Base-by-base conservation (phyloP, 176 grass and related monocot genomes). In the Elymus sibiricus region DNA sequence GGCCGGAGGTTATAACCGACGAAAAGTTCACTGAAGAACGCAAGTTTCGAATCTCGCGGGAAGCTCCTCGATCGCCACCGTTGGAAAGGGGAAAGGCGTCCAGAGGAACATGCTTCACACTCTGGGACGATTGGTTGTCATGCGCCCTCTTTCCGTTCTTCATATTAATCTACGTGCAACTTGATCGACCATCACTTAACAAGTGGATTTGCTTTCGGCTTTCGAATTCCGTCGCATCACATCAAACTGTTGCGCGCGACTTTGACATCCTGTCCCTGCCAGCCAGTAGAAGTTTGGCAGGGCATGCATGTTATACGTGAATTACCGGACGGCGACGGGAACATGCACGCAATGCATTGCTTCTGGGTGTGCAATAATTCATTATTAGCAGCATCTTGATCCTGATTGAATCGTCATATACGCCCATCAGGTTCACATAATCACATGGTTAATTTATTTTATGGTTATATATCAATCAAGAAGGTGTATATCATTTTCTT, bases 1-100 rank as follows among this genome's bases (percentile, higher is more conserved):
- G 11, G 42, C 8, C 15, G 4, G 44, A 69, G 21, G 68, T 70
- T 70, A 70, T 29, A 51, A 42, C 39, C 39, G 22, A 25, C 70
- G 9, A 76, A 77, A 85, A 61, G 61, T 34, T 42, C 84, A 53
- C 70, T 34, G 76, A 84, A 64, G 69, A 81, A 63, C 9, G 39
- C 81, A 87, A 85, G 70, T 46, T 88, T 91, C 17, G 82, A 85
- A 88, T 91, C 40, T 53, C 68, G 5, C 11, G 27, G 0, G 69
- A 74, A 69, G 61, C 78, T 86, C 81, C 47, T 17, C 31, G 31
- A 32, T 86, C 84, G 32, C 39, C 16, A 62, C 24, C 79, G 74
- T 79, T 81, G 81, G 24, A 85, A 91, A 78, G 63, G 29, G 6
- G 28, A 46, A 76, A 38, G 89, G 89, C 76, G 72, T 79, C 84